These are phyloP conservation scores for Hymenoscyphus salicellus DNA, from an alignment of 2,329 filamentous ascomycete species.

Conservation along the genomic window DNA sequence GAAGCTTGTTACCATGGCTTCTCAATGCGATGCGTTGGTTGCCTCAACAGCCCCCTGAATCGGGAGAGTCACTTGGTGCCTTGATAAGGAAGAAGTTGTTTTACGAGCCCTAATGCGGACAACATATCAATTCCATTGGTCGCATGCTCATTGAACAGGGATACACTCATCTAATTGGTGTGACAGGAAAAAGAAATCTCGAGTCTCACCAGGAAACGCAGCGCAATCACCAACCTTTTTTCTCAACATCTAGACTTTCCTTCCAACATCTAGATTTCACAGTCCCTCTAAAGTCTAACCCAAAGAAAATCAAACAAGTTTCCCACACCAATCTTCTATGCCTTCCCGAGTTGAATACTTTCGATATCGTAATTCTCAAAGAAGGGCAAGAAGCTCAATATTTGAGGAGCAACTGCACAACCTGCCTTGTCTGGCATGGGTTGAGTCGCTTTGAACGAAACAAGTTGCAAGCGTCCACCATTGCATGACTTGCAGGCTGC, in stretches of 20 bases:
- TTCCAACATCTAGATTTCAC: neutral
- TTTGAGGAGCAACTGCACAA: conserved; percentile 12
- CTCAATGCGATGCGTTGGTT: no score
- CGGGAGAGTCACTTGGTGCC: neutral
- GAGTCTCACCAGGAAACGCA: neutral
- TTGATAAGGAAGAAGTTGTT: neutral
- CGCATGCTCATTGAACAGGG: neutral
- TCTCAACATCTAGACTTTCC: no score
- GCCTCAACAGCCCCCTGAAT: no score
- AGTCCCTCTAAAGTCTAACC: neutral
- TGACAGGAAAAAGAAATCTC: neutral
- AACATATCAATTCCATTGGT: neutral
- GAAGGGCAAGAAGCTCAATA: conserved; percentile 10
- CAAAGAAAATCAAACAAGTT: neutral
- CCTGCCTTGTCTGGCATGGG: neutral
- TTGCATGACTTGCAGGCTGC: conserved; percentile 9
- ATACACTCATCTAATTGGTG: neutral
- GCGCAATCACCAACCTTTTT: neutral
- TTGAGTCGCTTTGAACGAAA: conserved; percentile 11
- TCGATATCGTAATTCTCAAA: conserved; percentile 10
- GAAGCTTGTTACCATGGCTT: no score
- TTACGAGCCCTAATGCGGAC: neutral
- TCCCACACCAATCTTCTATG: neutral
- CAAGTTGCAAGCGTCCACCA: conserved; percentile 6
- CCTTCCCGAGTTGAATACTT: conserved; percentile 3